phyloP scores from a whole-genome alignment of 441 rosid genomes.

The Populus hybrid region DNA sequence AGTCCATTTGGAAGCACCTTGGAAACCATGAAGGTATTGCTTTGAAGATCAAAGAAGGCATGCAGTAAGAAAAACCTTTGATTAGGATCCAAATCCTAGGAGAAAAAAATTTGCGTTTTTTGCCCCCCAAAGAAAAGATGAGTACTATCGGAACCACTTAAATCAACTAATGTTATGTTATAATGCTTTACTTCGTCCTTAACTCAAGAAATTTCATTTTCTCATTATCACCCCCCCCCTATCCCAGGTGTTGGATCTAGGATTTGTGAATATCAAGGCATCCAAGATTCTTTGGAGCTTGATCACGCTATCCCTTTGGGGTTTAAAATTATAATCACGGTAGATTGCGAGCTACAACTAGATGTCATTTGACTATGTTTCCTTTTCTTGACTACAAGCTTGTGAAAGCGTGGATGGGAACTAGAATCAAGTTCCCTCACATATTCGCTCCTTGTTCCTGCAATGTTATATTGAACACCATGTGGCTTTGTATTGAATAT shows the following conservation, averaged over 20 bases:
- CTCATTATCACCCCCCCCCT: background rate
- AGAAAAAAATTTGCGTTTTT: background rate
- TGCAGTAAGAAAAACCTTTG: background rate
- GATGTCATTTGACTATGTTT: background rate
- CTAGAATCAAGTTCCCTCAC: background rate
- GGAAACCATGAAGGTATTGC: background rate
- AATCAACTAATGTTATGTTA: background rate
- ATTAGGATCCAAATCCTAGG: background rate
- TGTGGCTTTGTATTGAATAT: background rate
- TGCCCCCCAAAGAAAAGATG: background rate
- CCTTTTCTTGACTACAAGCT: background rate
- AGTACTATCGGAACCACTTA: background rate
- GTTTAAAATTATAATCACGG: background rate
- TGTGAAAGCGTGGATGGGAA: background rate
- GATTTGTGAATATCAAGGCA: background rate
- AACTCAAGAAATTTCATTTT: background rate
- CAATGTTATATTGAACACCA: background rate
- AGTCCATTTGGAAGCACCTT: background rate
- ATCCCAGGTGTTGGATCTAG: background rate
- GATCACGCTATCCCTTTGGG: background rate
- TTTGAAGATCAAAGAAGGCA: constrained; percentile 12
- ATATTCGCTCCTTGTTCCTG: background rate
- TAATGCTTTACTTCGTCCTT: background rate
- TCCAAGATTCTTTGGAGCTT: background rate
- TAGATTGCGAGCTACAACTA: background rate